Conservation (phyloP, 2,329 filamentous ascomycete genomes). For the Penicillium digitatum region DNA sequence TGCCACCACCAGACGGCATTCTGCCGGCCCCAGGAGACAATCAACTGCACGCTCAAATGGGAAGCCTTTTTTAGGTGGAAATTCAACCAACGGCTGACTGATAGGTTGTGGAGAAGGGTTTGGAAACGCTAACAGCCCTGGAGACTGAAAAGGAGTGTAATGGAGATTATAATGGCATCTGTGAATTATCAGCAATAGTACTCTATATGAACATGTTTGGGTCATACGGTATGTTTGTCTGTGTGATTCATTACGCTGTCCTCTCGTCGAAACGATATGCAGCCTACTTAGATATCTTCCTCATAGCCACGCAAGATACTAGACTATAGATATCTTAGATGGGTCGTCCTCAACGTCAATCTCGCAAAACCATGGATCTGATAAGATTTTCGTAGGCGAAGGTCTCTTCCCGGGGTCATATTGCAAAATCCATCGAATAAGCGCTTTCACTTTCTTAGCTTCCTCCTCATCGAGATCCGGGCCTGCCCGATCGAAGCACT, state of each 20-base stretch:
- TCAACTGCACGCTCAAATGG: slow-evolving; percentile 7
- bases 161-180: neutral
- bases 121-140: neutral
- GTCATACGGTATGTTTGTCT: no score
- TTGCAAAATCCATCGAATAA: slow-evolving; percentile 29
- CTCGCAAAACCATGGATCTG: slow-evolving; percentile 30
- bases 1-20: neutral
- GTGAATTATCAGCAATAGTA: neutral
- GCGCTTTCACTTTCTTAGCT: slow-evolving; percentile 21
- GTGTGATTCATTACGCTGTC: no score
- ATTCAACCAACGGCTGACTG: neutral
- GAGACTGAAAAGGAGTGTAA: neutral
- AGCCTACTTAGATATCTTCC: no score
- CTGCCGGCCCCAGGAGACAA: slow-evolving; percentile 3
- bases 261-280: no score
- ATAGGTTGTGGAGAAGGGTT: neutral
- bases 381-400: slow-evolving; percentile 25
- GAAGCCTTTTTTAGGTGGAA: slow-evolving; percentile 12
- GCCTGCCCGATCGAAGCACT: slow-evolving; percentile 21
- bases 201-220: neutral
- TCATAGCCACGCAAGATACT: slow-evolving; percentile 1
- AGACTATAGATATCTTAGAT: neutral
- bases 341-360: slow-evolving; percentile 11
- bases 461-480: slow-evolving; percentile 26
- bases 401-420: slow-evolving; percentile 30